Percentiles rank a stretch among this genome's conserved stretches.
Evolutionary conservation across 164 flowering plant genomes (phyloP).

Genomic region (Macadamia integrifolia): DNA sequence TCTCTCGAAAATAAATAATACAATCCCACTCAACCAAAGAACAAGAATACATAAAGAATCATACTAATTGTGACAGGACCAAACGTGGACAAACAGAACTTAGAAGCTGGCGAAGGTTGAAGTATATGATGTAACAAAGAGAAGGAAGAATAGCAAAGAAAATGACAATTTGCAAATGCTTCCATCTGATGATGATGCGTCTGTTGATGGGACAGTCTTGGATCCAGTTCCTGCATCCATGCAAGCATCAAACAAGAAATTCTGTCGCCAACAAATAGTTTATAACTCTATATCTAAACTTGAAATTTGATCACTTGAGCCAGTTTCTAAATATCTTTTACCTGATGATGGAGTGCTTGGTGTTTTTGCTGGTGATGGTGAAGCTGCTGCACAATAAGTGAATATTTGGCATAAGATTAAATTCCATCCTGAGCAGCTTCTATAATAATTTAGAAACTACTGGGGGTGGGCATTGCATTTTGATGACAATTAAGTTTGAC

Average conservation of each 20-base stretch:
- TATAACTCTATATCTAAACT: no score
- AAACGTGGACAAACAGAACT: background rate
- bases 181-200: slow-evolving; percentile 16
- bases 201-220: slow-evolving; percentile 9
- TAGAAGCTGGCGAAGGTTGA: slow-evolving; percentile 4
- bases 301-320: background rate
- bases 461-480: no score
- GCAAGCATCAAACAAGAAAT: background rate
- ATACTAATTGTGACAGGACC: background rate
- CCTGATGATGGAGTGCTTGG: slow-evolving; percentile 5
- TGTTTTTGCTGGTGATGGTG: slow-evolving; percentile 6
- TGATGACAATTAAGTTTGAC: no score
- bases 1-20: no score
- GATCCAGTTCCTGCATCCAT: slow-evolving; percentile 12
- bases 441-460: no score
- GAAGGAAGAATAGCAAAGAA: slow-evolving; percentile 11
- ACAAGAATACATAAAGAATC: background rate
- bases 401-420: no score
- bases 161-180: slow-evolving; percentile 6
- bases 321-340: background rate
- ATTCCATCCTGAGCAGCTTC: no score
- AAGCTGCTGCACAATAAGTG: background rate
- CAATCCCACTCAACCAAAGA: background rate
- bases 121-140: slow-evolving; percentile 9
- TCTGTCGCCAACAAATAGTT: no score